Base-by-base conservation (phyloP, 441 rosid genomes). In the Arabidopsis hybrid region DNA sequence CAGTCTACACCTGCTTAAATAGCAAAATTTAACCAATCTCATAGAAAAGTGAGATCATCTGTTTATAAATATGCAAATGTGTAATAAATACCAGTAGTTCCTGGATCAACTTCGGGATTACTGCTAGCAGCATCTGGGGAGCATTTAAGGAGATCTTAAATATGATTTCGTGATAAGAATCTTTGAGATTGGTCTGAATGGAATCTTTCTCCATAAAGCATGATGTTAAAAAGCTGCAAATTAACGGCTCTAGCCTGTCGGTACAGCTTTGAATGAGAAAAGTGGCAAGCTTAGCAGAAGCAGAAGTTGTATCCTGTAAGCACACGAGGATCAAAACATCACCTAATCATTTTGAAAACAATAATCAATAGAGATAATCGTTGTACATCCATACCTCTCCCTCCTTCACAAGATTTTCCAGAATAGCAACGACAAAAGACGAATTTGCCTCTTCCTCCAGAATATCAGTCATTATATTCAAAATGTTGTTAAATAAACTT, bases 151-250 rank as follows among this genome's bases (percentile, higher is more conserved):
- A 95, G 83, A 90, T 79, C 83, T 81, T 81, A 51, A 88, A 88
- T 40, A 90, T 71, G 71, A 95, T 89, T 74, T 91, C 92, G 65
- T 95, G 98, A 80, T 93, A 95, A 71, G 80, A 83, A 78, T 89
- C 89, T 82, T 87, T 90, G 73, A 95, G 89, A 66, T 86, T 88
- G 67, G 85, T 86, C 67, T 71, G 86, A 72, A 84, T 80, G 70
- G 87, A 70, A 82, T 90, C 97, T 81, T 90, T 87, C 55, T 91
- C 85, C 81, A 85, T 51, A 57, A 84, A 85, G 83, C 98, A 95
- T 55, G 98, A 89, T 26, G 88, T 72, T 72, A 95, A 80, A 79
- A 95, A 91, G 64, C 89, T 83, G 81, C 90, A 83, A 80, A 93
- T 74, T 16, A 83, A 85, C 50, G 95, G 95, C 89, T 88, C 84